Evolutionary conservation across 2,329 filamentous ascomycete species (phyloP), one percentile per base, ranked within the genome.

Genomic region (Metarhizium album): DNA sequence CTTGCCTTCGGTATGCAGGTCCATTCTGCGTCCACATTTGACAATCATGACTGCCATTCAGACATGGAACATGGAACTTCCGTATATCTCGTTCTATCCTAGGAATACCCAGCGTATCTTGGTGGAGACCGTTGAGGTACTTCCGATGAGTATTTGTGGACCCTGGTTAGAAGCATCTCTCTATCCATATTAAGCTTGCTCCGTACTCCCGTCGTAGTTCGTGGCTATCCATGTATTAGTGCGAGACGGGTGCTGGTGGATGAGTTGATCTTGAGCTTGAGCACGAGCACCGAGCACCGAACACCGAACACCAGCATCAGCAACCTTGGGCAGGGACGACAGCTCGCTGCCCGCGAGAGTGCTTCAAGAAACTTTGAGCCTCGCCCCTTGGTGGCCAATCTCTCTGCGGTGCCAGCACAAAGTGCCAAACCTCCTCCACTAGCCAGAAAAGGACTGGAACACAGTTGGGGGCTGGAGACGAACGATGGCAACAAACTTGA

Each of bases 101-200:
- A 42, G 53, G 47, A 38, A 45, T 47, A 52, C 48, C 47, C 47
- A 51, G 55, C 46, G 50, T 54, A 53, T 48, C 46, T 33, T 45
- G 49, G 54, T 53, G 55, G 50, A 52, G 46, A 52, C 42, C n/a
- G 42, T 42, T 47, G 49, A 54, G 54, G 51, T 47, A 52, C 54
- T 50, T 57, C 54, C 51, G 53, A 55, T 53, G 46, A 55, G 47
- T 51, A 45, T 47, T 35, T 48, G 54, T 53, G 51, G 55, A 52
- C 42, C 49, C 40, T 42, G 43, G 50, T 38, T 49, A 23, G 38
- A 51, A 38, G 53, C 42, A 55, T 47, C 50, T 53, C 49, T 49
- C 49, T 51, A 38, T 47, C 51, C 51, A 48, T 47, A 50, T 45
- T 37, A 33, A 47, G 27, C 37, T 33, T 29, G 42, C 51, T 48